Evolutionary conservation across 257 asterid species (phyloP), one percentile per base, ranked within the genome.

Genomic region (Penstemon barbatus): DNA sequence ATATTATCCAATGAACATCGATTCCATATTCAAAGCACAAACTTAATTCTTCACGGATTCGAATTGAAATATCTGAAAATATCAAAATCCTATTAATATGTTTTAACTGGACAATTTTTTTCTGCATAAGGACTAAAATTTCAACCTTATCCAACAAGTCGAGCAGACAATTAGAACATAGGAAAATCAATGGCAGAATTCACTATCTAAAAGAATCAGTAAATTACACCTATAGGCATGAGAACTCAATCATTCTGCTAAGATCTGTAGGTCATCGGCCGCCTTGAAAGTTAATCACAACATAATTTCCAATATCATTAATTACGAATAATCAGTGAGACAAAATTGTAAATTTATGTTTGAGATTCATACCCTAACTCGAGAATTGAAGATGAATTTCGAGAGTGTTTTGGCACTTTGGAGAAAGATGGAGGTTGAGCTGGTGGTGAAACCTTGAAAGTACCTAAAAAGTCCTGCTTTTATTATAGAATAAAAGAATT

Each of bases 261-360:
- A n/a, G 15, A 66, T 44, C 65, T 38, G 57, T 68, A 68, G 13
- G 43, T 56, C 45, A 44, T 57, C 37, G 55, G 44, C 65, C 7
- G 57, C 36, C 2, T 6, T 18, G n/a, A 7, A 9, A 67, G 66
- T 6, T 61, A 6, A 12, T 18, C 25, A 12, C 18, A 51, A n/a
- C 7, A 8, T 65, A 65, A 50, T 36, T 66, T 66, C 42, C 40
- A 66, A 25, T 25, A 25, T 25, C 33, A 25, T 25, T 25, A 25
- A 25, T 25, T 25, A 25, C 33, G 33, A 25, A 9, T 15, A 41
- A 66, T 66, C 7, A n/a, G 13, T 5, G 38, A 51, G 40, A 50
- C 40, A 13, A 39, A 51, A 15, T 42, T 39, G 61, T 7, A 51
- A 39, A 65, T 38, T 39, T 50, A 43, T 18, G 13, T 10, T 19